These are phyloP conservation scores for Suhomyces atakaporum DNA, from an alignment of 1,139 yeast species.

Conservation along the genomic window DNA sequence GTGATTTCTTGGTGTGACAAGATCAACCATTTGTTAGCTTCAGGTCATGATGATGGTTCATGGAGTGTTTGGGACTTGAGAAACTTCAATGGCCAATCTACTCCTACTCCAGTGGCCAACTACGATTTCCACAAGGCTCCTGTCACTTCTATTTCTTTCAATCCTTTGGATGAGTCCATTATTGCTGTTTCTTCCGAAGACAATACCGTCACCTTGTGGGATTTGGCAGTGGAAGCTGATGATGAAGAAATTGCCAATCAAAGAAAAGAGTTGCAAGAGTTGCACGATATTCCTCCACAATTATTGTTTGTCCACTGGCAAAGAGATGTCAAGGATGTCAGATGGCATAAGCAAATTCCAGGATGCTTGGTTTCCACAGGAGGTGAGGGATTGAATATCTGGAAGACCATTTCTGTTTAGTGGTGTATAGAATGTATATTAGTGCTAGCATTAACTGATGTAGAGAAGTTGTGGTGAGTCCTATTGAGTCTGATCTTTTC, in stretches of 20 bases:
- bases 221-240: slow-evolving; percentile 93
- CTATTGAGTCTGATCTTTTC: too few relatives aligned
- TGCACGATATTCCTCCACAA: slow-evolving; percentile 93
- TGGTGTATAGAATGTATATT: slow-evolving; percentile 10
- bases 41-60: slow-evolving; percentile 96
- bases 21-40: slow-evolving; percentile 82
- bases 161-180: slow-evolving; percentile 93
- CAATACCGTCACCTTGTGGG: slow-evolving; percentile 96
- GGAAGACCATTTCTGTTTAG: slow-evolving; percentile 95
- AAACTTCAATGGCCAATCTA: slow-evolving; percentile 62
- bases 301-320: slow-evolving; percentile 98
- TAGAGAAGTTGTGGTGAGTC: too few relatives aligned
- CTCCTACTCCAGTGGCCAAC: slow-evolving; percentile 81
- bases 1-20: slow-evolving; percentile 95
- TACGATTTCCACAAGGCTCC: slow-evolving; percentile 95
- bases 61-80: slow-evolving; percentile 99
- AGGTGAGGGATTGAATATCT: slow-evolving; percentile 88
- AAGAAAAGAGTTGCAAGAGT: slow-evolving; percentile 68
- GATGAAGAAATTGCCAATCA: slow-evolving; percentile 90
- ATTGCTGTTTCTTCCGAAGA: slow-evolving; percentile 96
- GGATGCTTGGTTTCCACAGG: slow-evolving; percentile 95
- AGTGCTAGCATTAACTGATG: slow-evolving; percentile 2
- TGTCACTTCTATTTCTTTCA: slow-evolving; percentile 89
- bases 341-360: slow-evolving; percentile 97
- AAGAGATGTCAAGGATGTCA: slow-evolving; percentile 93